Evolutionary conservation across 176 grass and related monocot species (phyloP), one percentile per base, ranked within the genome.

Genomic region (Poa pratensis): DNA sequence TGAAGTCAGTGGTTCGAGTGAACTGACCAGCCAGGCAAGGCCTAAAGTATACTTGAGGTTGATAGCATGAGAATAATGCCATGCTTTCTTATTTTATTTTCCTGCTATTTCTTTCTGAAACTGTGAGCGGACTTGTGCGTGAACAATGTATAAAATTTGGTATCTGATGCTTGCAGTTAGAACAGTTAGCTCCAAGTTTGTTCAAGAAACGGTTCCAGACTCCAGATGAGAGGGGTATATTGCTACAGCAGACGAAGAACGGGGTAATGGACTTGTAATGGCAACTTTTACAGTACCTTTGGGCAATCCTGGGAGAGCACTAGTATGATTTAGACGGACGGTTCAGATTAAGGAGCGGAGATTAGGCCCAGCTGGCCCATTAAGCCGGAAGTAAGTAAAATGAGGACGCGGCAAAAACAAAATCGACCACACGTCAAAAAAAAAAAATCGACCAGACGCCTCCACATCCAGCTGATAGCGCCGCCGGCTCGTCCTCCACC

Each of bases 1-100:
- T 35, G 34, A 35, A 35, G 34, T 35, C 34, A 35, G 34, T 35
- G 34, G 5, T 35, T 35, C 34, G 5, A 35, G 34, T 35, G 34
- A 35, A 35, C 34, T 35, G 34, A 35, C 34, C 34, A 4, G 34
- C 34, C 34, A 35, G 34, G 34, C 81, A 51, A 67, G 27, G 27
- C 80, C 80, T 12, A 89, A 86, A 84, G 87, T 64, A 7, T 91
- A 69, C 66, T 83, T 83, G n/a, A 93, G 57, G 76, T 85, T 63
- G 86, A 68, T 80, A 73, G 58, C 88, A 87, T 77, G 83, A 86
- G 62, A 84, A 80, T 68, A 81, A 89, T 22, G 86, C 78, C 91
- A 83, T 7, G 7, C 3, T 71, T 76, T 53, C 40, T 26, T 34
- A 24, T 19, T 49, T 50, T 34, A 9, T 27, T 27, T 73, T 69